A percentile compares a stretch with the other conserved stretches of the same genome.
Evolutionary conservation across 305 asterid genomes (phyloP).

Genomic region (Ilex paraguariensis): DNA sequence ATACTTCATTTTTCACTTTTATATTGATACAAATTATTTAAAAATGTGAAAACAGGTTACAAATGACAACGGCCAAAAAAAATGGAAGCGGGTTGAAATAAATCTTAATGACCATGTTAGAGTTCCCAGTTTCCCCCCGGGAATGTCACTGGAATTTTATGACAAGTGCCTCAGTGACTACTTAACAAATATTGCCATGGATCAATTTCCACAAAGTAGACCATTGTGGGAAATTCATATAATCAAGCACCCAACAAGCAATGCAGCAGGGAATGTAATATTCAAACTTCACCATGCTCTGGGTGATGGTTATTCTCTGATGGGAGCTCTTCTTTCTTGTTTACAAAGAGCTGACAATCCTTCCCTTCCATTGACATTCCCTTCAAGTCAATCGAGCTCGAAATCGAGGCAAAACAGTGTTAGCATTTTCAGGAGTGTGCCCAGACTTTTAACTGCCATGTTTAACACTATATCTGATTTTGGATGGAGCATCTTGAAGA

Average conservation of each 20-base stretch:
- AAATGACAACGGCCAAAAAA: slow-evolving; percentile 31
- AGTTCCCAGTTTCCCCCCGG: slow-evolving; percentile 40
- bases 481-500: slow-evolving; percentile 27
- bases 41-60: slow-evolving; percentile 22
- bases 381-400: slow-evolving; percentile 20
- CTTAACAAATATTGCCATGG: slow-evolving; percentile 37
- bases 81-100: slow-evolving; percentile 66
- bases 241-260: slow-evolving; percentile 53
- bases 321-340: slow-evolving; percentile 80
- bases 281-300: slow-evolving; percentile 73
- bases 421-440: background rate
- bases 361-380: slow-evolving; percentile 56
- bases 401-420: background rate
- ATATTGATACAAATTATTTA: too few species aligned
- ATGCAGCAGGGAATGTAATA: slow-evolving; percentile 37
- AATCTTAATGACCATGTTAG: slow-evolving; percentile 38
- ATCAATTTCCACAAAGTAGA: slow-evolving; percentile 28
- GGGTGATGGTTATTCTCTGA: slow-evolving; percentile 73
- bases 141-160: slow-evolving; percentile 36
- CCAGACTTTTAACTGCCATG: slow-evolving; percentile 2
- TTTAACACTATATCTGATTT: slow-evolving; percentile 23
- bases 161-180: slow-evolving; percentile 51
- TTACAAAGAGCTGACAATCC: slow-evolving; percentile 61
- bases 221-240: slow-evolving; percentile 76
- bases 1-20: too few species aligned